Percentiles rank a stretch among this genome's conserved stretches.
These are phyloP conservation scores for Casaregolazyma lundiana DNA, from an alignment of 1,139 yeast genomes.

Conservation along the genomic window DNA sequence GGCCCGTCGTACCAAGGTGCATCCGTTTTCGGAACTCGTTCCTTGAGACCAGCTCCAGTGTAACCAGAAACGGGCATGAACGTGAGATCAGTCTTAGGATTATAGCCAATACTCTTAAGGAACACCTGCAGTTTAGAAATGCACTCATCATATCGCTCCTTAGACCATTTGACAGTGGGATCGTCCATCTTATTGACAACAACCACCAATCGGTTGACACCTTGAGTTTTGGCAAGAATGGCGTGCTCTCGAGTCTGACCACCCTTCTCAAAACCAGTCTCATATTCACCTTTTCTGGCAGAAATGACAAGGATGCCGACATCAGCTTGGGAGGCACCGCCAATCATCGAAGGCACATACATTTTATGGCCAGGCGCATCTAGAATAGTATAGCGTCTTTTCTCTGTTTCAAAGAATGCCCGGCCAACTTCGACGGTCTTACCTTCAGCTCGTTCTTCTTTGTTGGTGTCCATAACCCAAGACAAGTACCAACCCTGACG, in stretches of 20 bases:
- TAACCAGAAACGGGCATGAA: conserved; percentile 98
- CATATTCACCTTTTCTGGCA: conserved; percentile 98
- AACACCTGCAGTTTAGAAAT: conserved; percentile 70
- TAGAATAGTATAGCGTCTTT: conserved; percentile 93
- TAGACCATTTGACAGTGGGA: conserved; percentile 92
- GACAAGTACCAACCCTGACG: conserved; percentile 99
- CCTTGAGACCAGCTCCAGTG: conserved; percentile 96
- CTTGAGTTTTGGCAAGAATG: conserved; percentile 93
- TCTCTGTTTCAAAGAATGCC: conserved; percentile 94
- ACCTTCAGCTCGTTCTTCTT: conserved; percentile 98
- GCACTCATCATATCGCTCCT: conserved; percentile 96
- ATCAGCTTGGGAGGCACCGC: conserved; percentile 99
- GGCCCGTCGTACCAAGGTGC: conserved; percentile 97
- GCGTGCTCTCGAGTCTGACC: conserved; percentile 99
- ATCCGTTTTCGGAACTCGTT: conserved; percentile 60
- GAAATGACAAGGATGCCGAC: conserved; percentile 94
- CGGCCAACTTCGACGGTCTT: conserved; percentile 98
- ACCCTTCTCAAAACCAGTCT: conserved; percentile 98
- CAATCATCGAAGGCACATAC: conserved; percentile 98
- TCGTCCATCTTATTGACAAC: conserved; percentile 99
- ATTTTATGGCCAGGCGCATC: conserved; percentile 99
- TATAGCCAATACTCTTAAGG: conserved; percentile 88
- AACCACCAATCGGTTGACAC: conserved; percentile 88
- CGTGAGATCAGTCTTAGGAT: conserved; percentile 70
- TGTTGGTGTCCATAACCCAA: conserved; percentile 99